Evolutionary conservation across 371 early-diverging fungal genomes (phyloP), one percentile per base, ranked within the genome.

Genomic region (Apophysomyces ossiformis): DNA sequence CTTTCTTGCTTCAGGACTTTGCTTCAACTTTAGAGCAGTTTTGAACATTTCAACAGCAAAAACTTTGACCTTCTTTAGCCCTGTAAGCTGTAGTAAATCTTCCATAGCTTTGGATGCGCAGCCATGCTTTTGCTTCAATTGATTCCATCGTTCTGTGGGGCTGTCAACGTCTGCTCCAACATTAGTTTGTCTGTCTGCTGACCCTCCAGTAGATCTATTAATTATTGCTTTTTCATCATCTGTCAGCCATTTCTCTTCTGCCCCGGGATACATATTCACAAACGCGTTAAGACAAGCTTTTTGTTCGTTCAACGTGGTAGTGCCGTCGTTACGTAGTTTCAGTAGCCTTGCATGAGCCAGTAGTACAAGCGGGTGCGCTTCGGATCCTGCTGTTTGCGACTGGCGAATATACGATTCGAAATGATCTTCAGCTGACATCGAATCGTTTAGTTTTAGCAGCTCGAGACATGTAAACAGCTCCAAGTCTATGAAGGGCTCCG

Each of bases 41-140:
- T 50, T 50, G 54, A 50, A 50, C 54, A 50, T 50, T 7, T 50
- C 54, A 16, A 50, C 54, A 11, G 54, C 54, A 21, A 50, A 50
- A 5, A 21, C 21, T 26, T 50, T 50, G 35, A 50, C 54, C 54
- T 50, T 50, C 21, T 50, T 50, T 26, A 50, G 21, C 21, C 54
- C 54, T 18, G 26, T 26, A 11, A 50, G 54, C 21, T 50, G n/a
- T n/a, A 50, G 54, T 50, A 50, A 50, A 7, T 50, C 54, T 11
- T 50, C 54, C 54, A 50, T 50, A 7, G 54, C 54, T 21, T 50
- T 21, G 4, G 54, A 50, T 0, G 21, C 21, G 11, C 54, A 50
- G 5, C 21, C 21, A 32, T 50, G 21, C 21, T 50, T 50, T 50
- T 50, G 8, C 21, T 50, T 50, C 54, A 50, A 11, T 11, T 50